A percentile compares a stretch with the other conserved stretches of the same genome.
Conservation (phyloP, 345 rosid species). For the Erysimum cheiranthoides region DNA sequence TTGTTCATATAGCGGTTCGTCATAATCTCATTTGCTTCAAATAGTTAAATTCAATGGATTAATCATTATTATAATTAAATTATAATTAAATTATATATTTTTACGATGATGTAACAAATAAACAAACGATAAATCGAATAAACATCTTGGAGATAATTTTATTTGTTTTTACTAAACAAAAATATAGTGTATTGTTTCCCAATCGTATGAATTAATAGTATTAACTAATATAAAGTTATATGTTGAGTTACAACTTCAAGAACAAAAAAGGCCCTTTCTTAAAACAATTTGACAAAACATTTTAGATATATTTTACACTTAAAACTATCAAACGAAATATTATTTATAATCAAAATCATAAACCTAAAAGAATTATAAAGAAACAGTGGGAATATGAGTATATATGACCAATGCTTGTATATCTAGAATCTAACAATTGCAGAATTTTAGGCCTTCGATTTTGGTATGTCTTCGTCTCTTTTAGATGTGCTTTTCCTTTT, state of each 20-base stretch:
- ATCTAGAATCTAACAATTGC: conserved; percentile 40
- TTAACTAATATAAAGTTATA: background rate
- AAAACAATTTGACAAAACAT: background rate
- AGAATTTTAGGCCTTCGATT: conserved; percentile 45
- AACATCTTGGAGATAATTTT: background rate
- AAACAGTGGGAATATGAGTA: conserved; percentile 22
- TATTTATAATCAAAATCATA: conserved; percentile 4
- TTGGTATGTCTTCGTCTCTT: conserved; percentile 36
- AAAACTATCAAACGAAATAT: background rate
- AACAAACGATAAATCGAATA: background rate
- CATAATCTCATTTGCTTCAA: too few species aligned
- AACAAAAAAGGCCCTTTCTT: background rate
- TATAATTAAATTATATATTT: too few species aligned
- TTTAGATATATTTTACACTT: background rate
- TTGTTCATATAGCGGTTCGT: too few species aligned
- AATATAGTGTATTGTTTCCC: background rate
- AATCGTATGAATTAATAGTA: background rate
- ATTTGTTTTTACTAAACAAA: background rate
- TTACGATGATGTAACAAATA: too few species aligned
- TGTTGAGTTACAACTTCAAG: background rate
- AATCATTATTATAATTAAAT: too few species aligned
- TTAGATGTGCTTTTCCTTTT: conserved; percentile 35
- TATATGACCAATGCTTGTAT: conserved; percentile 10
- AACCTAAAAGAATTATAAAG: conserved; percentile 4
- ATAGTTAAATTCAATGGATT: too few species aligned